phyloP scores from a whole-genome alignment of 129 eudicot genomes.

The Mikania micrantha region DNA sequence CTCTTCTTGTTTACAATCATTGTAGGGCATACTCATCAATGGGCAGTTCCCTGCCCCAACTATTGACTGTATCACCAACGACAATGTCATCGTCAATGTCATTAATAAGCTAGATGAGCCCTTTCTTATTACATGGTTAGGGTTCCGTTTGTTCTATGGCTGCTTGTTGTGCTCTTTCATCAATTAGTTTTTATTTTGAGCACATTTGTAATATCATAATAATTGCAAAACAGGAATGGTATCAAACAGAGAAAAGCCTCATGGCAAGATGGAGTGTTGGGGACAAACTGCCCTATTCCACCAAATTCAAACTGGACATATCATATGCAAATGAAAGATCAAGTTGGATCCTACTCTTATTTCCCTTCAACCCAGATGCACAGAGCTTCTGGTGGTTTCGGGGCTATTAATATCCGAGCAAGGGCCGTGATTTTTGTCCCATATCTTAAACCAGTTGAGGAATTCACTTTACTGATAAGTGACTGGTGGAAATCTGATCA shows the following conservation, averaged over 20 bases:
- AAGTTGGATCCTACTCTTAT: slow-evolving; percentile 62
- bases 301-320: slow-evolving; percentile 68
- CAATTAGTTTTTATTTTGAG: not conserved
- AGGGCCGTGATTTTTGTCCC: slow-evolving; percentile 61
- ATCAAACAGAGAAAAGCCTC: slow-evolving; percentile 65
- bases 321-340: slow-evolving; percentile 82
- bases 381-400: slow-evolving; percentile 77
- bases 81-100: slow-evolving; percentile 61
- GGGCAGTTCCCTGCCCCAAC: slow-evolving; percentile 82
- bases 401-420: slow-evolving; percentile 43
- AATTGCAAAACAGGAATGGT: slow-evolving; percentile 54
- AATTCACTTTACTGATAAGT: slow-evolving; percentile 48
- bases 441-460: slow-evolving; percentile 53
- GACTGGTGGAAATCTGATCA: slow-evolving; percentile 79
- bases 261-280: slow-evolving; percentile 91
- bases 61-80: slow-evolving; percentile 57
- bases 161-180: not conserved
- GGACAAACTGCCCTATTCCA: slow-evolving; percentile 86
- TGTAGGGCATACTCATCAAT: slow-evolving; percentile 73
- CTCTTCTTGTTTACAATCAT: not conserved
- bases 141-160: not conserved
- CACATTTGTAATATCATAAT: not conserved
- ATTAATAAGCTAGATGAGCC: slow-evolving; percentile 72
- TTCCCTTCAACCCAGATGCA: slow-evolving; percentile 78
- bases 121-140: slow-evolving; percentile 76